phyloP scores from a whole-genome alignment of 2,329 filamentous ascomycete species.

The Ophiosphaerella herpotricha region DNA sequence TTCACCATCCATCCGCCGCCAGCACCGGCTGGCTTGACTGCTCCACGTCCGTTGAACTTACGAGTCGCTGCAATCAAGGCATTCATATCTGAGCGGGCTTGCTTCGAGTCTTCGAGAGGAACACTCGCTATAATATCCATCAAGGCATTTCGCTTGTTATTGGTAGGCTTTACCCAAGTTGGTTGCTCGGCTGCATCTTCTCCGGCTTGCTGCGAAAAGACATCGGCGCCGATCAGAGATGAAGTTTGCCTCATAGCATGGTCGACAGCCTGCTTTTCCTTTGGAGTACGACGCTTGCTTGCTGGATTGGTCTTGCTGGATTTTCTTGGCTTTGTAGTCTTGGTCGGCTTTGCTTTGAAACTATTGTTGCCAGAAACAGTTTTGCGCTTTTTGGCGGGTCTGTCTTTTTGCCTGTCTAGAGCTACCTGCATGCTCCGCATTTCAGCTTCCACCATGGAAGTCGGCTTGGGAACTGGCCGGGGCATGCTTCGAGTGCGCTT shows the following conservation, averaged over 20 bases:
- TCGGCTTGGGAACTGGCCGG: conserved; percentile 7
- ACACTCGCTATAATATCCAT: conserved; percentile 48
- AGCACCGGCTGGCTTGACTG: conserved; percentile 29
- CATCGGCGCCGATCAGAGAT: conserved; percentile 36
- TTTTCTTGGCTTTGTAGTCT: conserved; percentile 8
- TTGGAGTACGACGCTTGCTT: conserved; percentile 13
- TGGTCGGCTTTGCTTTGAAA: conserved; percentile 3
- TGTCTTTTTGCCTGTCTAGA: conserved; percentile 28
- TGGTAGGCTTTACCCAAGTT: conserved; percentile 15
- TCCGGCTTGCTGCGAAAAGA: conserved; percentile 39
- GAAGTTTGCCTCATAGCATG: conserved; percentile 21
- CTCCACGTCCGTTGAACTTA: conserved; percentile 47
- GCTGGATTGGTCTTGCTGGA: conserved; percentile 3
- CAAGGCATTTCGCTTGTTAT: conserved; percentile 40
- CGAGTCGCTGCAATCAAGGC: conserved; percentile 47
- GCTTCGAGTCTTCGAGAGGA: conserved; percentile 41
- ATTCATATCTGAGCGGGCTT: conserved; percentile 42
- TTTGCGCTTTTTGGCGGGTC: conserved; percentile 30
- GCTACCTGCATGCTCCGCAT: conserved; percentile 34
- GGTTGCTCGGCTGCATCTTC: conserved; percentile 30
- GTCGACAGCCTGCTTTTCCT: conserved; percentile 22
- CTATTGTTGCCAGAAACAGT: not conserved
- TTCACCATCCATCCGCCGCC: conserved; percentile 51
- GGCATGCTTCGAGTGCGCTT: conserved; percentile 23
- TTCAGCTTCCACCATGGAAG: conserved; percentile 35